These are phyloP conservation scores for Pyricularia pennisetigena DNA, from an alignment of 2,329 filamentous ascomycete species.

Conservation along the genomic window DNA sequence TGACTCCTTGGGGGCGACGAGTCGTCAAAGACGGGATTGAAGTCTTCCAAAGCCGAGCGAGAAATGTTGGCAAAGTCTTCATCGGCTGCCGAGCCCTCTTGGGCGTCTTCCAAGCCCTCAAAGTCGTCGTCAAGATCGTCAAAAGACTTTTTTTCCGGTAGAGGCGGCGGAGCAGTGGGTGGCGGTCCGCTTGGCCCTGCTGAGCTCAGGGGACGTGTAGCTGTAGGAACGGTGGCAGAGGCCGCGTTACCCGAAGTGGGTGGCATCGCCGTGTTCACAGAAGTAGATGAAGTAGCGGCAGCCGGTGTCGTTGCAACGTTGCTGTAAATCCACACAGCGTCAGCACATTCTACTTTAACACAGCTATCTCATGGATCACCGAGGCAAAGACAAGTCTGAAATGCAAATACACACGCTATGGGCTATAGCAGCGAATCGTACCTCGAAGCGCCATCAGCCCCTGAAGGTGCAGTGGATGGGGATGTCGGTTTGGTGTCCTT, in stretches of 20 bases:
- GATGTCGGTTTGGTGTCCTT: slow-evolving; percentile 9
- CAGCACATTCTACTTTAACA: not conserved
- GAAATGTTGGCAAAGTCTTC: slow-evolving; percentile 73
- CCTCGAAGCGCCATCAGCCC: slow-evolving; percentile 5
- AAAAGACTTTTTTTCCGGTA: slow-evolving; percentile 45
- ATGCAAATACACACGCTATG: slow-evolving; percentile 4
- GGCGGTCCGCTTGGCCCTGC: slow-evolving; percentile 20
- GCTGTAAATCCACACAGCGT: not conserved
- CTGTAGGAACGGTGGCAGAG: slow-evolving; percentile 16
- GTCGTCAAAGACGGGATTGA: slow-evolving; percentile 75
- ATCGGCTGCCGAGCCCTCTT: slow-evolving; percentile 61
- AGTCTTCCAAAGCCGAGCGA: slow-evolving; percentile 63
- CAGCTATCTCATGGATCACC: not conserved
- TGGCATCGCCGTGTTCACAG: slow-evolving; percentile 4
- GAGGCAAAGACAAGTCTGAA: not conserved
- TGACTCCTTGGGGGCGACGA: slow-evolving; percentile 38
- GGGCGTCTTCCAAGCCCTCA: slow-evolving; percentile 73
- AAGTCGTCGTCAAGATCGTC: slow-evolving; percentile 75
- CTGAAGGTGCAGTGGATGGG: not conserved
- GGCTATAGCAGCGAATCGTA: slow-evolving; percentile 1
- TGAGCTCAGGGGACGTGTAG: slow-evolving; percentile 13
- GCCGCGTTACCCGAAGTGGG: slow-evolving; percentile 1
- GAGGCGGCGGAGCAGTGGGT: slow-evolving; percentile 14
- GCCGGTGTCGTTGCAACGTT: slow-evolving; percentile 11
- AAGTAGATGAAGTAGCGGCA: slow-evolving; percentile 10